phyloP scores from a whole-genome alignment of 345 rosid genomes.

The Hirschfeldia incana region DNA sequence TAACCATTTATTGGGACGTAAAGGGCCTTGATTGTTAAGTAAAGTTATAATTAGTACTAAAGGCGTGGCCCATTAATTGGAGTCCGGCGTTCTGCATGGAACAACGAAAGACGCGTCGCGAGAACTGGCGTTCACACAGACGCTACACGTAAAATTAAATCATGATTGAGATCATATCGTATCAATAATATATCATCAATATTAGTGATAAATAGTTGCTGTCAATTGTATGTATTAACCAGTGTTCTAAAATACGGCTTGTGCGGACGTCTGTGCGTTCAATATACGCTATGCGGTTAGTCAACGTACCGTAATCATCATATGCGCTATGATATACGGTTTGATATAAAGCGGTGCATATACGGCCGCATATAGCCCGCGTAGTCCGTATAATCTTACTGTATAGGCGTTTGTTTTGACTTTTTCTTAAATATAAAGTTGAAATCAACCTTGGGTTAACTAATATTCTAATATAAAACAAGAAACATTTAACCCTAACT shows the following conservation, averaged over 20 bases:
- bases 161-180: neutral
- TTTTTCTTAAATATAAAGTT: too few relatives aligned
- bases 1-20: conserved; percentile 20
- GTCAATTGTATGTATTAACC: too few relatives aligned
- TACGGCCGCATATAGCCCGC: neutral
- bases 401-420: too few relatives aligned
- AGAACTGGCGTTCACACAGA: conserved; percentile 30
- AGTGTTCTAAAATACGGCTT: too few relatives aligned
- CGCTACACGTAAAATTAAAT: neutral
- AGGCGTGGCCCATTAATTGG: neutral
- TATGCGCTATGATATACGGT: neutral
- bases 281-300: neutral
- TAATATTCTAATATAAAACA: too few relatives aligned
- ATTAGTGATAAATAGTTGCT: neutral
- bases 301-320: neutral
- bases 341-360: neutral
- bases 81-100: conserved; percentile 8
- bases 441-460: too few relatives aligned
- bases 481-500: too few relatives aligned
- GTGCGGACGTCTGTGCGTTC: too few relatives aligned
- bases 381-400: too few relatives aligned
- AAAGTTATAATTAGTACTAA: neutral
- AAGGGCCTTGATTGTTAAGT: neutral
- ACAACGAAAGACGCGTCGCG: conserved; percentile 26
- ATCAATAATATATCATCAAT: neutral